Evolutionary conservation across 163 green algal genomes (phyloP), one percentile per base, ranked within the genome.

Genomic region (Smithsoniella earleae): DNA sequence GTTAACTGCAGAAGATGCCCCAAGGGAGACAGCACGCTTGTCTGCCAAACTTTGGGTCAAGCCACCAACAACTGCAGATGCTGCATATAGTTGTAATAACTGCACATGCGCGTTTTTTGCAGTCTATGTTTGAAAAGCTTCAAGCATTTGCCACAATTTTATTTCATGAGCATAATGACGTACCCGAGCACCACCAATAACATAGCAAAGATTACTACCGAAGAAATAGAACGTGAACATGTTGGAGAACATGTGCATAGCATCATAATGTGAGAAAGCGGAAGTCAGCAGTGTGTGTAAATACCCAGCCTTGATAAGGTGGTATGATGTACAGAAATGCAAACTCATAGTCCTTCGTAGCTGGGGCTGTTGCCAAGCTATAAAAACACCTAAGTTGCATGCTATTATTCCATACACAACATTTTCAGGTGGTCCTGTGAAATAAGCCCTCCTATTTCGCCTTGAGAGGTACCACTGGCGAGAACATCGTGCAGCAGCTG

Each of bases 191-290:
- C 58, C 43, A 13, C 58, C 58, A 69, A 69, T 69, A 16, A 69
- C 25, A 16, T 36, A 18, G 31, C 58, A 30, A 30, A 69, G 34
- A 31, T 36, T 69, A 31, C 58, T 69, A 30, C 58, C 58, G 25
- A 69, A 69, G 34, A 69, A 69, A 31, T 69, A 69, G 58, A 69
- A 69, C 1, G 58, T 69, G 25, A 69, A 69, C 58, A 69, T 69
- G 20, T 69, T 69, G 1, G n/a, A 38, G 25, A 69, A 69, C 5
- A 69, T 40, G 25, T 69, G 58, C n/a, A 33, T 34, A 3, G 25
- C 8, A 13, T 33, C 3, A 6, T 36, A n/a, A 13, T 69, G 58
- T 33, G 58, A 69, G 8, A 69, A 30, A 30, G 58, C 58, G 43
- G 22, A n/a, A 25, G 58, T 69, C n/a, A 69, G 58, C 10, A 69